phyloP scores from a whole-genome alignment of 345 rosid genomes.

The Sonneratia caseolaris region DNA sequence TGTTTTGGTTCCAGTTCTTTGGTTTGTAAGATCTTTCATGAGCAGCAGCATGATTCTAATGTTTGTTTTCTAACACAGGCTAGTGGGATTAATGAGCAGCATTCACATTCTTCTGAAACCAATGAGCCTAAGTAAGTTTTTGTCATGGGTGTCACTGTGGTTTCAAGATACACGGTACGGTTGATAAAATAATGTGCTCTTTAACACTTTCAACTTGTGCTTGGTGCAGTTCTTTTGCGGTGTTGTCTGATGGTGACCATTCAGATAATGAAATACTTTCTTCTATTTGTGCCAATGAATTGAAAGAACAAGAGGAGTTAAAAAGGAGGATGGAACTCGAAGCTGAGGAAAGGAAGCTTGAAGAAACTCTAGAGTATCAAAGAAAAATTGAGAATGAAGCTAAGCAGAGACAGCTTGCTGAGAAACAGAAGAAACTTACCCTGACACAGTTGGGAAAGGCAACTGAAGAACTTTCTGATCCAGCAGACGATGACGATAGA shows the following conservation, averaged over 20 bases:
- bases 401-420: constrained; percentile 75
- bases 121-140: constrained; percentile 44
- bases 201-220: constrained; percentile 7
- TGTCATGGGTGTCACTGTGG: constrained; percentile 2
- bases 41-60: constrained; percentile 9
- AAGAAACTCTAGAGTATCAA: constrained; percentile 78
- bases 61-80: constrained; percentile 31
- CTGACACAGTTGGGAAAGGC: constrained; percentile 25
- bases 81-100: constrained; percentile 35
- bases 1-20: constrained; percentile 8
- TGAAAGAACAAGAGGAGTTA: constrained; percentile 59
- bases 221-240: constrained; percentile 48
- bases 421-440: constrained; percentile 54
- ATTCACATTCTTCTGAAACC: constrained; percentile 29
- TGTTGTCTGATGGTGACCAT: constrained; percentile 41
- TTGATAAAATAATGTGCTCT: not conserved
- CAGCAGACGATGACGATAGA: constrained; percentile 20
- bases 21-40: not conserved
- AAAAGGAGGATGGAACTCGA: constrained; percentile 69
- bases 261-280: constrained; percentile 33
- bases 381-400: constrained; percentile 86
- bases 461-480: constrained; percentile 21
- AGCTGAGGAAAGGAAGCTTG: constrained; percentile 84
- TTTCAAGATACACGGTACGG: not conserved
- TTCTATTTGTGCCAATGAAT: constrained; percentile 32